phyloP scores from a whole-genome alignment of 2,329 filamentous ascomycete genomes.

The Aspergillus eucalypticola region DNA sequence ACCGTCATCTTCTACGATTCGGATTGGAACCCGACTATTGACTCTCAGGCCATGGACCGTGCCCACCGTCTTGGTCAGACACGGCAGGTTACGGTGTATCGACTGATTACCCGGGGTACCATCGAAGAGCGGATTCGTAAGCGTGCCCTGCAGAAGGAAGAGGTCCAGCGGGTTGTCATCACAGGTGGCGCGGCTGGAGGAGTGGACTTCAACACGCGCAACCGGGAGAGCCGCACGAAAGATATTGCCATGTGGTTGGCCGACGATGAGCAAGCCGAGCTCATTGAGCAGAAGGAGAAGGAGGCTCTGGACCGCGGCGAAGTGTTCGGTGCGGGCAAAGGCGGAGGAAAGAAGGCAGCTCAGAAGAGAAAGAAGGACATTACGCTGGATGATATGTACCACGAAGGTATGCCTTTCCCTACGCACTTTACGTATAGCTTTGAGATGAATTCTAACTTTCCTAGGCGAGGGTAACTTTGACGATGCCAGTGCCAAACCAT shows the following conservation, averaged over 20 bases:
- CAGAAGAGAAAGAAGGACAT: constrained; percentile 62
- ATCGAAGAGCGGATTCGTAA: constrained; percentile 98
- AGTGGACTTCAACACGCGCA: constrained; percentile 94
- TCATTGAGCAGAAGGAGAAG: constrained; percentile 89
- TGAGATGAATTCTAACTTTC: constrained; percentile 14
- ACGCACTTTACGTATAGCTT: neutral
- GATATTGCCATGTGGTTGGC: constrained; percentile 99
- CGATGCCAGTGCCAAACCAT: constrained; percentile 75
- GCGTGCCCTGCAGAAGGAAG: constrained; percentile 95
- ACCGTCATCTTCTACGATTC: constrained; percentile 99
- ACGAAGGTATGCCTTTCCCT: constrained; percentile 77
- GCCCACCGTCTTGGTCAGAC: constrained; percentile 97
- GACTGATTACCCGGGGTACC: constrained; percentile 92
- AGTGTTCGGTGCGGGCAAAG: constrained; percentile 60
- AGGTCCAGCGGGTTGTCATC: constrained; percentile 96
- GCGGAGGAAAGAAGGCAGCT: constrained; percentile 60
- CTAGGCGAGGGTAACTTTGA: constrained; percentile 96
- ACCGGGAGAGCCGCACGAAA: constrained; percentile 89
- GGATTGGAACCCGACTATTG: constrained; percentile 98
- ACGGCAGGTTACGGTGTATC: constrained; percentile 92
- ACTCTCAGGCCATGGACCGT: constrained; percentile 98
- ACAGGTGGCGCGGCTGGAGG: constrained; percentile 78
- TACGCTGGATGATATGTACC: constrained; percentile 93
- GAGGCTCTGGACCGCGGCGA: constrained; percentile 73
- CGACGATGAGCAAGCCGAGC: constrained; percentile 91